These are phyloP conservation scores for Phytopythium ostracodes DNA, from an alignment of 352 stramenopile species.

Conservation along the genomic window DNA sequence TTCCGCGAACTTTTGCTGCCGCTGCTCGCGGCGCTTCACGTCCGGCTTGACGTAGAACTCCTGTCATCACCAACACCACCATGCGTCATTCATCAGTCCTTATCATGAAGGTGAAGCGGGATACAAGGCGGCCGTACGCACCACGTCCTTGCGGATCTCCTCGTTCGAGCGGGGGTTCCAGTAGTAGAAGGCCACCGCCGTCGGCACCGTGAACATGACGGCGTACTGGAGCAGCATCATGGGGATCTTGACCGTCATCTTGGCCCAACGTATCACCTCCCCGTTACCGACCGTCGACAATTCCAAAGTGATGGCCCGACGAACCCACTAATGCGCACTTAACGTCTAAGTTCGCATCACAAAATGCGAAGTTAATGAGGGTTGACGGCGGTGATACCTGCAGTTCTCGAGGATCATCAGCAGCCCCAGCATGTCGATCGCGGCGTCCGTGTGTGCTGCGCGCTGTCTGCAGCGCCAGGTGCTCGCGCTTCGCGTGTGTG, in stretches of 20 bases:
- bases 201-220: slow-evolving; percentile 68
- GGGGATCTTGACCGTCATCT: slow-evolving; percentile 57
- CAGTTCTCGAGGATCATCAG: neutral
- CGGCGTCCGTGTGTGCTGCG: neutral
- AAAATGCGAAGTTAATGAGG: neutral
- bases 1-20: slow-evolving; percentile 73
- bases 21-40: slow-evolving; percentile 47
- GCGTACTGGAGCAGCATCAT: slow-evolving; percentile 85
- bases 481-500: slow-evolving; percentile 5
- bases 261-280: neutral
- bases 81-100: neutral
- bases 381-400: neutral
- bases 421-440: neutral
- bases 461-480: slow-evolving; percentile 17
- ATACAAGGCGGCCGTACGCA: slow-evolving; percentile 29
- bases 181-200: slow-evolving; percentile 56
- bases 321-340: neutral
- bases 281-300: neutral
- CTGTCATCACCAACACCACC: slow-evolving; percentile 17
- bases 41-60: slow-evolving; percentile 70
- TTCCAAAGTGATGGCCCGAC: slow-evolving; percentile 1
- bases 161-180: slow-evolving; percentile 74
- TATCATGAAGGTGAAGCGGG: too few species aligned
- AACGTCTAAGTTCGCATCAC: neutral
- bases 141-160: slow-evolving; percentile 70